Base-by-base conservation (phyloP, 495 filamentous ascomycete genomes). In the Aspergillus bertholletiae region DNA sequence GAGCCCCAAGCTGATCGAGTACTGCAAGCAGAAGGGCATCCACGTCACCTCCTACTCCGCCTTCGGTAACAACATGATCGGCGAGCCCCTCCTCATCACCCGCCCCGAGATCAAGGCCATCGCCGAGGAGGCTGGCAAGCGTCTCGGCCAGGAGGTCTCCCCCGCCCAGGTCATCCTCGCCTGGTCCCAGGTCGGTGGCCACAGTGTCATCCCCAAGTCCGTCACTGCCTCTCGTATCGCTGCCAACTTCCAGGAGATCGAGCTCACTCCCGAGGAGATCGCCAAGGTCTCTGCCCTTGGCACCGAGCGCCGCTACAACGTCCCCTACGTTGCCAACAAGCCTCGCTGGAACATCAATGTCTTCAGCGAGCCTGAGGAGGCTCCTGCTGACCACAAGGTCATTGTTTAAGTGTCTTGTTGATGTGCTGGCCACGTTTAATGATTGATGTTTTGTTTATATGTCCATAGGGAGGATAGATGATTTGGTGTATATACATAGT, bases 151-250 rank as follows among this genome's bases (percentile, higher is more conserved):
- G 28, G 51, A 63, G 43, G 74, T 77, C 61, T 68, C 58, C 52
- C 62, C 63, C 40, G 73, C 74, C 41, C 73, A 77, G 45, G 74
- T 74, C 49, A 71, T 75, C 50, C 74, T 77, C 49, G 73, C 72
- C 63, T 77, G 74, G 75, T 78, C 74, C 52, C 72, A 76, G 58
- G 65, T 73, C 13, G 74, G 74, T 34, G 76, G 74, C 46, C 66
- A 74, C 67, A 75, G 71, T 55, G 76, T 79, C 56, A 79, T 79
- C 60, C 76, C 76, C 59, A 79, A 79, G 68, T 77, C 74, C 21
- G 69, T 78, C 32, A 79, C 74, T 17, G 61, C 74, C 21, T 73
- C 72, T 28, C 74, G 76, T 51, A 79, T 78, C 45, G 60, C 52
- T 53, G 70, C 71, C 53, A 79, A 79, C 72, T 78, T 79, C 68